phyloP scores from a whole-genome alignment of 768 basidiomycete genomes.

The Termitomyces heimii region DNA sequence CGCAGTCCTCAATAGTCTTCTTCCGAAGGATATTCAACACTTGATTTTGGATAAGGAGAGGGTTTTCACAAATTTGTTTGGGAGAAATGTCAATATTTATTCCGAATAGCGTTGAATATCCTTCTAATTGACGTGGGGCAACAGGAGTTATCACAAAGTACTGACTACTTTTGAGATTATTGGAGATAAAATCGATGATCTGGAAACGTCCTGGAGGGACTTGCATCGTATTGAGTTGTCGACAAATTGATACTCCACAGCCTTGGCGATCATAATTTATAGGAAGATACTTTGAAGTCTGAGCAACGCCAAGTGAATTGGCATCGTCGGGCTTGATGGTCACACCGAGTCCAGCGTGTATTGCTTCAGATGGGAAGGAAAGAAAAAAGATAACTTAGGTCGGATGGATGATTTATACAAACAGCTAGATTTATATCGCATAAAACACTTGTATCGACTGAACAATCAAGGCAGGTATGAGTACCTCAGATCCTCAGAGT shows the following conservation, averaged over 20 bases:
- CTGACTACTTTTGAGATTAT: not conserved
- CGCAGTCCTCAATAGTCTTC: too few relatives aligned
- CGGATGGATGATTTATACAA: not conserved
- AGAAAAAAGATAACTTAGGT: not conserved
- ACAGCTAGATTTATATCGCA: not conserved
- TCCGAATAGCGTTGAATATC: not conserved
- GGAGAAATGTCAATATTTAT: too few relatives aligned
- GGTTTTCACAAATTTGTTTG: too few relatives aligned
- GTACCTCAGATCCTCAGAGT: conserved; percentile 2
- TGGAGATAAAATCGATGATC: not conserved
- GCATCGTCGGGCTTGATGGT: not conserved
- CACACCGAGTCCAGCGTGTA: not conserved
- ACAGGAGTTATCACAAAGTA: not conserved
- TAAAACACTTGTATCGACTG: not conserved
- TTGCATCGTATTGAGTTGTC: not conserved
- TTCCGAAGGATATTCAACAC: too few relatives aligned
- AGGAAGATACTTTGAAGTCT: not conserved
- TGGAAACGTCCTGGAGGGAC: not conserved
- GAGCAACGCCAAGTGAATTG: not conserved
- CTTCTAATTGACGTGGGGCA: not conserved
- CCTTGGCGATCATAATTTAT: too few relatives aligned
- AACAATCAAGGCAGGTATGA: not conserved
- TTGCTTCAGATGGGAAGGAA: not conserved
- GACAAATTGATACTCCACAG: not conserved
- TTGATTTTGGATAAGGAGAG: too few relatives aligned